Base-by-base conservation (phyloP, 2,329 filamentous ascomycete genomes). In the Camptophora hylomeconis region DNA sequence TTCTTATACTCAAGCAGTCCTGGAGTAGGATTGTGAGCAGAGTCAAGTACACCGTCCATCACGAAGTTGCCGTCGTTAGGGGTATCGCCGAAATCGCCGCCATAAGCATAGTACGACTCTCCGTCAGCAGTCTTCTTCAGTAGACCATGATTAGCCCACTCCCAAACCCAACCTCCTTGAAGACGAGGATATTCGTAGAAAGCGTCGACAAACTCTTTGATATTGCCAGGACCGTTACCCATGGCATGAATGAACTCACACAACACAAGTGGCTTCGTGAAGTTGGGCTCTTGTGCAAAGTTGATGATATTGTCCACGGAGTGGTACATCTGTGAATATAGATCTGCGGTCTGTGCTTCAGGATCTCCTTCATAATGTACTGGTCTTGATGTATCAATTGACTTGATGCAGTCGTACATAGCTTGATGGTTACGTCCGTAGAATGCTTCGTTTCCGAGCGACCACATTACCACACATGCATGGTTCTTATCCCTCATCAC, bases 361-460 rank as follows among this genome's bases (percentile, higher is more conserved):
- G 57, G 52, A 32, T 80, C 75, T 2, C 69, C 72, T 46, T 80
- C 75, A 43, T 80, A 80, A 47, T 80, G 75, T 1, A 80, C 58
- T 0, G 67, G 61, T 5, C 75, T 57, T 1, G 61, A 63, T 0
- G 65, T 58, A 39, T 80, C 75, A n/a, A 61, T 54, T 1, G 52
- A 34, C 36, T 70, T 74, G 27, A 65, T 63, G 46, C 67, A 75
- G 3, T 72, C 54, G 40, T 74, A 73, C 77, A 82, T 82, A 18
- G 67, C 69, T 24, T 60, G 61, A 44, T 77, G 72, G 44, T 82
- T 81, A 6, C 58, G 55, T 1, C 77, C 77, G 42, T 78, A 80
- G 45, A 79, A 81, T 0, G 75, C 68, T 46, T 82, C 77, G 42
- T 82, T 82, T 0, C 77, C 78, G 0, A 82, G 57, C 25, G 71